These are phyloP conservation scores for Lasiodiplodia gonubiensis DNA, from an alignment of 2,329 filamentous ascomycete species.

Conservation along the genomic window DNA sequence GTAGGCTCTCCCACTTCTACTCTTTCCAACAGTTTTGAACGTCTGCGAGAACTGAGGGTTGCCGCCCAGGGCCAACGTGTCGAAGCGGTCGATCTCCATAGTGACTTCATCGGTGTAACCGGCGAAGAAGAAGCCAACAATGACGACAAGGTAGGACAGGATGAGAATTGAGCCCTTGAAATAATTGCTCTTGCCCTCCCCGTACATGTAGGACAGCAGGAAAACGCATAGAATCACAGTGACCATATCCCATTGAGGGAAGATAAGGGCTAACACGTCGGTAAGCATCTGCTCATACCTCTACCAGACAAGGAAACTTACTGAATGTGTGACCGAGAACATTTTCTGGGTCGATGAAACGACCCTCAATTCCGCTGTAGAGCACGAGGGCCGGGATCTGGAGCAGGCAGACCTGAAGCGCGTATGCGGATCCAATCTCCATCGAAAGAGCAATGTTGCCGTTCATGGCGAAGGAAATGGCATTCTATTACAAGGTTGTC, in stretches of 20 bases:
- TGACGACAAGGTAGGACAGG: constrained; percentile 88
- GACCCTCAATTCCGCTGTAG: constrained; percentile 79
- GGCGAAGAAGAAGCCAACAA: constrained; percentile 90
- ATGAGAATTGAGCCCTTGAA: constrained; percentile 98
- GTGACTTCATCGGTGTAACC: constrained; percentile 62
- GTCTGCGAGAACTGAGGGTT: constrained; percentile 22
- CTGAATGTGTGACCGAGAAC: constrained; percentile 70
- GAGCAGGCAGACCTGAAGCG: constrained; percentile 90
- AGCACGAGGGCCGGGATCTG: constrained; percentile 93
- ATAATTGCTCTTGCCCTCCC: constrained; percentile 99
- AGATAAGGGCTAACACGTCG: constrained; percentile 70
- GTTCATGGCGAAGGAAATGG: constrained; percentile 99
- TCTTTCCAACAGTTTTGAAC: constrained; percentile 25
- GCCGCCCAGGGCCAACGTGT: constrained; percentile 44
- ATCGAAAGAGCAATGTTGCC: constrained; percentile 98
- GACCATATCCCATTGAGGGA: constrained; percentile 99
- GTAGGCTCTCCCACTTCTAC: constrained; percentile 19
- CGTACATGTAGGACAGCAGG: constrained; percentile 94
- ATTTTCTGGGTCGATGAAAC: constrained; percentile 60
- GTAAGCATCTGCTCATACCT: neutral
- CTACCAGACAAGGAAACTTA: constrained; percentile 40
- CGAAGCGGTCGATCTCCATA: constrained; percentile 42
- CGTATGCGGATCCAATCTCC: constrained; percentile 98
- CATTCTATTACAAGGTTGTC: constrained; percentile 66
- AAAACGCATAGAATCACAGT: constrained; percentile 96